Evolutionary conservation across 139 green algal genomes (phyloP), one percentile per base, ranked within the genome.

Genomic region (Chlamydomonas incerta): DNA sequence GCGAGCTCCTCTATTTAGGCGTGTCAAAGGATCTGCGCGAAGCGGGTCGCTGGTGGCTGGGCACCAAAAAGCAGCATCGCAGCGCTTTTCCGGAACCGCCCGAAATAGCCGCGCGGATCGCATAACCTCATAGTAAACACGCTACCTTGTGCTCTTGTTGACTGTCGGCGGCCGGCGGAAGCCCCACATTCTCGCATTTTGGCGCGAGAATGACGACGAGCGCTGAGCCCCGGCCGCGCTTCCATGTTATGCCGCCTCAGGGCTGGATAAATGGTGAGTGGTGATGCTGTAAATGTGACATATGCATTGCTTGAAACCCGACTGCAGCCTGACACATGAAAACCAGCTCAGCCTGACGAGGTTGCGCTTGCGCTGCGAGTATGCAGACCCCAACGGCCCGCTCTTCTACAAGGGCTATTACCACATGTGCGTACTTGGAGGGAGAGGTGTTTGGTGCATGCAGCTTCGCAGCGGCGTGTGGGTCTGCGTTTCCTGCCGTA

Each of bases 361-460:
- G 13, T 31, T 14, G 62, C 26, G 2, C 8, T 62, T 62, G 20
- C 4, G 8, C 8, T 62, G 20, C 21, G 4, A 60, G 2, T 60
- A 23, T 23, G 50, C 72, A 55, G 62, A 82, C 24, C 70, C 85
- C 15, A 85, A 90, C 57, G 87, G 85, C 10, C 74, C 87, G 1
- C 75, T 94, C 46, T 92, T 70, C 58, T 94, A 93, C 73, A 87
- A 89, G 2, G 92, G 91, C 0, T 75, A 82, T n/a, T 95, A 95
- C 55, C 92, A 95, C 75, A 83, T 95, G 91, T 94, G 74, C 52
- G 89, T 65, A 50, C 8, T 50, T n/a, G n/a, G n/a, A n/a, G n/a
- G n/a, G n/a, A n/a, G n/a, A n/a, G n/a, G n/a, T n/a, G n/a, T n/a
- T n/a, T n/a, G n/a, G n/a, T n/a, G n/a, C n/a, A n/a, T n/a, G n/a